A percentile compares a stretch with the other conserved stretches of the same genome.
These are phyloP conservation scores for Cladosporium sp. DNA, from an alignment of 2,329 filamentous ascomycete species.

Conservation along the genomic window DNA sequence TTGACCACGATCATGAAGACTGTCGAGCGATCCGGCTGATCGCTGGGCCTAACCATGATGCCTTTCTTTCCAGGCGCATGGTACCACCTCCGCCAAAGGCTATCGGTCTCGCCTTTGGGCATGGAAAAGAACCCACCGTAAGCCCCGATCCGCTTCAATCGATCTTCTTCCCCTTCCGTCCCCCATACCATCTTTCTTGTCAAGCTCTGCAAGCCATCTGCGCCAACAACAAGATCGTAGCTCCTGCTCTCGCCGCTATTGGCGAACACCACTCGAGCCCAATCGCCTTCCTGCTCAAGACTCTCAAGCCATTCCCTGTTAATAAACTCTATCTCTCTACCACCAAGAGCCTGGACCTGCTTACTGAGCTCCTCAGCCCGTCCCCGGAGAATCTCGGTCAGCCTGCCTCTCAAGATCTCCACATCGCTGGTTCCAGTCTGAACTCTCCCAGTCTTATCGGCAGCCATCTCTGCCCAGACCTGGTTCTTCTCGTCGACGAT, in stretches of 20 bases:
- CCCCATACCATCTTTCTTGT: slow-evolving; percentile 34
- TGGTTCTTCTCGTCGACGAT: slow-evolving; percentile 31
- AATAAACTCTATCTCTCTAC: slow-evolving; percentile 31
- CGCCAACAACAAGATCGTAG: slow-evolving; percentile 35
- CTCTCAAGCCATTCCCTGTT: slow-evolving; percentile 31
- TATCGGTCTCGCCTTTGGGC: slow-evolving; percentile 28
- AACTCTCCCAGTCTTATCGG: slow-evolving; percentile 30
- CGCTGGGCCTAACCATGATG: slow-evolving; percentile 35
- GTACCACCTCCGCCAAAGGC: slow-evolving; percentile 37
- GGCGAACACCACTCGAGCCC: slow-evolving; percentile 30
- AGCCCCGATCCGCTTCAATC: slow-evolving; percentile 28
- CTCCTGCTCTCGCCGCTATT: slow-evolving; percentile 24
- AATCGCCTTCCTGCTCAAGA: slow-evolving; percentile 28
- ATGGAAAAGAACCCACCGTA: slow-evolving; percentile 37
- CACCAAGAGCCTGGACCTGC: slow-evolving; percentile 27
- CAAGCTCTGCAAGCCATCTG: slow-evolving; percentile 34
- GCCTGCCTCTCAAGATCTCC: slow-evolving; percentile 34
- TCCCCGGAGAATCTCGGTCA: slow-evolving; percentile 28
- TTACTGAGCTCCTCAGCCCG: slow-evolving; percentile 26
- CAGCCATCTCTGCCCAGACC: slow-evolving; percentile 26
- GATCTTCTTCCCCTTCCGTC: slow-evolving; percentile 22
- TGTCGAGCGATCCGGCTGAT: slow-evolving; percentile 25
- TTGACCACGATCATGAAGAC: slow-evolving; percentile 31
- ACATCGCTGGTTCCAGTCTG: slow-evolving; percentile 35
- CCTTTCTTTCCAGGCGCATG: slow-evolving; percentile 32